Evolutionary conservation across 2,329 filamentous ascomycete species (phyloP).

Genomic region (Metarhizium brunneum): DNA sequence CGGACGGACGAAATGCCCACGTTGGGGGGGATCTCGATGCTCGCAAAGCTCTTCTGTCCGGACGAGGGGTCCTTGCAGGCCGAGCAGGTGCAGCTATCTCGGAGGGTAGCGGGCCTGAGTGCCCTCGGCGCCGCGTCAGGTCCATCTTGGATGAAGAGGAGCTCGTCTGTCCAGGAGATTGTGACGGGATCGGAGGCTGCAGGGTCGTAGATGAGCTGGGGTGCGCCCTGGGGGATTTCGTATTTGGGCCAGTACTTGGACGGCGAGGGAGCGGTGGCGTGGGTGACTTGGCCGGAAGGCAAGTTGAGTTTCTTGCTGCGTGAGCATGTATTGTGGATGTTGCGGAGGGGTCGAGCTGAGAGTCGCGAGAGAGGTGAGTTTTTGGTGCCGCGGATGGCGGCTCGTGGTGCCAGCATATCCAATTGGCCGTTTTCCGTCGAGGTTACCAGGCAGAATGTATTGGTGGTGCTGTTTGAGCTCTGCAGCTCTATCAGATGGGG

Average conservation of each 20-base stretch:
- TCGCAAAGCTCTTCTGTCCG: conserved; percentile 46
- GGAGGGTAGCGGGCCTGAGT: conserved; percentile 27
- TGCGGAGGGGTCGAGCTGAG: not conserved
- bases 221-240: conserved; percentile 8
- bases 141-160: conserved; percentile 19
- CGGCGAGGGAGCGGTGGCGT: not conserved
- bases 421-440: not conserved
- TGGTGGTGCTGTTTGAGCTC: too few species aligned
- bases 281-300: not conserved
- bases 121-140: conserved; percentile 12
- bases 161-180: conserved; percentile 17
- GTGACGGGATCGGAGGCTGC: conserved; percentile 9
- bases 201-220: conserved; percentile 6
- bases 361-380: not conserved
- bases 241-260: conserved; percentile 8
- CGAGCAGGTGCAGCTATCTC: conserved; percentile 45
- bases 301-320: not conserved
- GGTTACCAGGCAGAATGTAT: not conserved
- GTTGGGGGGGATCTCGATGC: conserved; percentile 27
- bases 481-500: too few species aligned
- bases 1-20: conserved; percentile 23
- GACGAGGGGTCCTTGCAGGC: conserved; percentile 47
- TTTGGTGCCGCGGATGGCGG: not conserved
- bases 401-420: not conserved
- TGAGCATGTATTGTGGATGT: not conserved